Percentiles rank a stretch among this genome's conserved stretches.
These are phyloP conservation scores for Porogramme epimiltina DNA, from an alignment of 1,284 basidiomycete species.

Conservation along the genomic window DNA sequence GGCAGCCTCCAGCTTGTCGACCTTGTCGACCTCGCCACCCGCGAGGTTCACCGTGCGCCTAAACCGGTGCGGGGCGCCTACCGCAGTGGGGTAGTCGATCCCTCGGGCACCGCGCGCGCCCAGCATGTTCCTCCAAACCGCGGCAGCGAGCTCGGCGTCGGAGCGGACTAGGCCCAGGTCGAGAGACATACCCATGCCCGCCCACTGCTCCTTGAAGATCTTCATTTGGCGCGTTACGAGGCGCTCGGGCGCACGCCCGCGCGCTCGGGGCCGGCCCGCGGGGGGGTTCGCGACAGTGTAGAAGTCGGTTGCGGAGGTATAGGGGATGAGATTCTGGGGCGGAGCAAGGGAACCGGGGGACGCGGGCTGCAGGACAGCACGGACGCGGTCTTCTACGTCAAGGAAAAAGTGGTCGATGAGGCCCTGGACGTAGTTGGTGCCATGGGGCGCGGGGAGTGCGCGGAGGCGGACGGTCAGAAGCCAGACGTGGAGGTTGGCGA, in stretches of 20 bases:
- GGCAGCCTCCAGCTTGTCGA: slow-evolving; percentile 49
- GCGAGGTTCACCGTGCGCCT: slow-evolving; percentile 67
- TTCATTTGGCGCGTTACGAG: slow-evolving; percentile 92
- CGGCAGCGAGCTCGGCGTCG: slow-evolving; percentile 83
- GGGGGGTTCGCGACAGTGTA: slow-evolving; percentile 46
- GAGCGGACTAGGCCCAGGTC: slow-evolving; percentile 78
- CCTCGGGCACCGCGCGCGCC: slow-evolving; percentile 75
- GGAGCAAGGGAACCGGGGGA: slow-evolving; percentile 15
- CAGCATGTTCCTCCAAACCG: slow-evolving; percentile 92
- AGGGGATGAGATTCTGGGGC: slow-evolving; percentile 28
- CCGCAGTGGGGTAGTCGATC: slow-evolving; percentile 46
- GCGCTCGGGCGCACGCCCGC: slow-evolving; percentile 67
- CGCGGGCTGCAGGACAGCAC: slow-evolving; percentile 73
- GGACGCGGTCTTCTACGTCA: slow-evolving; percentile 91
- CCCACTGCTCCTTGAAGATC: slow-evolving; percentile 91
- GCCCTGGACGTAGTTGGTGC: slow-evolving; percentile 72
- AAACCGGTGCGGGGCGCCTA: slow-evolving; percentile 37
- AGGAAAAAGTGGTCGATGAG: slow-evolving; percentile 96
- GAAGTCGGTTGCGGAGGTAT: slow-evolving; percentile 45
- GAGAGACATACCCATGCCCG: slow-evolving; percentile 80
- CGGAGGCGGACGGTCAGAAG: slow-evolving; percentile 88
- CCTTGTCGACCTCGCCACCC: slow-evolving; percentile 60
- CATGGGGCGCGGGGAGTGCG: slow-evolving; percentile 72
- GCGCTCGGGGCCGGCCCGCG: slow-evolving; percentile 29
- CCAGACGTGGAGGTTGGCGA: slow-evolving; percentile 94